Conservation (phyloP, 1,139 yeast species). For the Zygoascus hellenicus region DNA sequence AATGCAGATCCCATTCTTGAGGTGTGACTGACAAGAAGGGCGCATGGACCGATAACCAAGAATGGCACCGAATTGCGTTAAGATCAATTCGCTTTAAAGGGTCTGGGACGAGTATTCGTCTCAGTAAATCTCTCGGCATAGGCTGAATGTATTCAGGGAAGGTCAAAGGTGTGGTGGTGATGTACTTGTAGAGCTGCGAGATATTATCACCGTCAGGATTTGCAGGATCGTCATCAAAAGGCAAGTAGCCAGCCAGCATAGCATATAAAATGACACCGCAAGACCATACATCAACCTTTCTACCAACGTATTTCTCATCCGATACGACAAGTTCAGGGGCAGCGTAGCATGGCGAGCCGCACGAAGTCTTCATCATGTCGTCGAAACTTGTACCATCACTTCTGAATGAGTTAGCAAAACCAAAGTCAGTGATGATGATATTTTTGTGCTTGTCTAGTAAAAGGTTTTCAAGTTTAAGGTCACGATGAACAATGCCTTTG, state of each 20-base stretch:
- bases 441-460: constrained; percentile 74
- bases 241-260: constrained; percentile 94
- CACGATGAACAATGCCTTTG: constrained; percentile 78
- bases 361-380: constrained; percentile 89
- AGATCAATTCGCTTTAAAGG: constrained; percentile 74
- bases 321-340: constrained; percentile 95
- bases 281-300: constrained; percentile 95
- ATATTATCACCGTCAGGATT: constrained; percentile 97
- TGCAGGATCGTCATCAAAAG: constrained; percentile 95
- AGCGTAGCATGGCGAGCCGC: constrained; percentile 98
- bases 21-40: constrained; percentile 80
- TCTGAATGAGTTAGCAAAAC: constrained; percentile 85
- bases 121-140: constrained; percentile 80
- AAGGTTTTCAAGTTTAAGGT: constrained; percentile 64
- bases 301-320: constrained; percentile 83
- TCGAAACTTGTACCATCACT: constrained; percentile 25
- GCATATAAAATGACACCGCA: constrained; percentile 94
- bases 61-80: constrained; percentile 67
- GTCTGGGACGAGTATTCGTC: constrained; percentile 79
- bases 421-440: constrained; percentile 76
- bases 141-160: constrained; percentile 94
- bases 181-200: constrained; percentile 83
- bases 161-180: constrained; percentile 83
- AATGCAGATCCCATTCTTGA: constrained; percentile 70
- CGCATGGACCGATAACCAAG: constrained; percentile 81